phyloP scores from a whole-genome alignment of 2,329 filamentous ascomycete species.

The Chrysosporium keratinophilum region DNA sequence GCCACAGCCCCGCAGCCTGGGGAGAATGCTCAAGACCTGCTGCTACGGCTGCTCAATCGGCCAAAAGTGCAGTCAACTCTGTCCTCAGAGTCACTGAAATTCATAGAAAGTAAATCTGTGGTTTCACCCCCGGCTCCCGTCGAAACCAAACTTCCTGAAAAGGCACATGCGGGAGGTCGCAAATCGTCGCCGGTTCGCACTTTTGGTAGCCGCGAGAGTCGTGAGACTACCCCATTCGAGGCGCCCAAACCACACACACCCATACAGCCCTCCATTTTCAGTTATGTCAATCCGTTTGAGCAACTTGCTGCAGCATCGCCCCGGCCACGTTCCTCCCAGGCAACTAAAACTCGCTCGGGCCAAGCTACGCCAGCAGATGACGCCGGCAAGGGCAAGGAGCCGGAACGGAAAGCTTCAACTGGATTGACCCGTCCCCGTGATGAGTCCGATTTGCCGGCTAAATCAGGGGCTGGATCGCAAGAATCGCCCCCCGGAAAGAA shows the following conservation, averaged over 20 bases:
- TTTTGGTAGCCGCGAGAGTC: slow-evolving; percentile 24
- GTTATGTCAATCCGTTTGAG: slow-evolving; percentile 63
- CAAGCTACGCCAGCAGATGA: slow-evolving; percentile 29
- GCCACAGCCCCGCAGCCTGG: slow-evolving; percentile 31
- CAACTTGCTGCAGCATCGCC: slow-evolving; percentile 57
- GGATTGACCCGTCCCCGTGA: slow-evolving; percentile 8
- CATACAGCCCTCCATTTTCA: slow-evolving; percentile 47
- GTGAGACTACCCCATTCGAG: slow-evolving; percentile 30
- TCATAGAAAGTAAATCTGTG: slow-evolving; percentile 21
- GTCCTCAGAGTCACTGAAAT: slow-evolving; percentile 15
- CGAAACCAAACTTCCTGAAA: slow-evolving; percentile 11
- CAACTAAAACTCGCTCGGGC: slow-evolving; percentile 29
- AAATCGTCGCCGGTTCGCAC: slow-evolving; percentile 24
- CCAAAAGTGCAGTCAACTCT: slow-evolving; percentile 37
- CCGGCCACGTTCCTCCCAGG: slow-evolving; percentile 35
- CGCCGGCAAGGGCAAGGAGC: slow-evolving; percentile 11
- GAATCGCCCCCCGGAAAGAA: slow-evolving; percentile 4
- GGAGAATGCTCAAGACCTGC: slow-evolving; percentile 69
- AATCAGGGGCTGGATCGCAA: background rate
- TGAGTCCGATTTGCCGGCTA: background rate
- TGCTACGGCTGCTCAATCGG: slow-evolving; percentile 78
- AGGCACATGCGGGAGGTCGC: slow-evolving; percentile 12
- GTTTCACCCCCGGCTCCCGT: slow-evolving; percentile 25
- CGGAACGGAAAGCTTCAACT: background rate
- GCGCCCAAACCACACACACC: slow-evolving; percentile 27